Evolutionary conservation across 2,329 filamentous ascomycete species (phyloP), one percentile per base, ranked within the genome.

Genomic region (Colletotrichum kahawae): DNA sequence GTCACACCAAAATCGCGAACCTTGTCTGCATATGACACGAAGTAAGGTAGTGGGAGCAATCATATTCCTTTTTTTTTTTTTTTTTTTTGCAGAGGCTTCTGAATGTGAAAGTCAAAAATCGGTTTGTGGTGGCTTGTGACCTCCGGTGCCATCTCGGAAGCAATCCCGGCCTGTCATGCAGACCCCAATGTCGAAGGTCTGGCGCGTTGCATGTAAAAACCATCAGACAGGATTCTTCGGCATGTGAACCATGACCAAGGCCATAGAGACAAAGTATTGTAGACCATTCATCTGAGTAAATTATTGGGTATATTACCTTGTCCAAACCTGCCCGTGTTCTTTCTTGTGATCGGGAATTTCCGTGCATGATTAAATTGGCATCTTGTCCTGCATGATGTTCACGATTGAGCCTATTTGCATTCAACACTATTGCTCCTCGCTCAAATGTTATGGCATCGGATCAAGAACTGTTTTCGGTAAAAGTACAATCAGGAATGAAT

Each of bases 31-130:
- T 51, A 3, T 4, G 43, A 21, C 43, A 13, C 43, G 10, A 1
- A 48, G 13, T 9, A 51, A 1, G 21, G 13, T 9, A 51, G 43
- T 51, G 10, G 1, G 43, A 51, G n/a, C 10, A n/a, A n/a, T 21
- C n/a, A 4, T 51, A 1, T 3, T 9, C n/a, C 10, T 3, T 24
- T 24, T 24, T 21, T 16, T 21, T 51, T 3, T 24, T 24, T 24
- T 21, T 16, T 21, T 51, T n/a, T 12, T 1, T 4, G 10, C n/a
- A 21, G 0, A 13, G 43, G n/a, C 2, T 13, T 48, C 12, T 21
- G n/a, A 4, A 13, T 51, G 10, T 51, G n/a, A 51, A 51, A 51
- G 43, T 21, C 43, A 21, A 21, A 51, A 21, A n/a, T 51, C 5
- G 43, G 8, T 21, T 51, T 51, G n/a, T 4, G 6, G 5, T 51